Evolutionary conservation across 208 protist species (phyloP), one percentile per base, ranked within the genome.

Genomic region (Zelonia costaricensis): DNA sequence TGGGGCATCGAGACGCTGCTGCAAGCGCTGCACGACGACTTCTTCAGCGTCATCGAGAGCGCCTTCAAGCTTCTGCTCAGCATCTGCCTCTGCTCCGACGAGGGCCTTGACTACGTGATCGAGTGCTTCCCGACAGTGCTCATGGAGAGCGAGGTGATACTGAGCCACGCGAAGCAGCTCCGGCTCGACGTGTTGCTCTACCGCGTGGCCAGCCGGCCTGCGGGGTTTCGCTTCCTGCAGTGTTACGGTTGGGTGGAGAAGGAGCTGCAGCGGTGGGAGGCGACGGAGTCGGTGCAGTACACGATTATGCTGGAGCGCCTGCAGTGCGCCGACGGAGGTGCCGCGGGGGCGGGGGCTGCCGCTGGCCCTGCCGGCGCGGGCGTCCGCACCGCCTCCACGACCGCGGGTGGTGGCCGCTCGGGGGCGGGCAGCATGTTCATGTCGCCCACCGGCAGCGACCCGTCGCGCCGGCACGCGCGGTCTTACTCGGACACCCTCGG

Each of bases 1-100:
- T 96, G 91, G 87, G 87, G 83, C 44, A 91, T 96, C 55, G 78
- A 93, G 67, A 89, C 80, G 3, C 74, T 93, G 30, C 61, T 96
- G 53, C 80, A 86, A 53, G 83, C 80, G 20, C 65, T 96, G 23
- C 73, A 89, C 36, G 91, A 93, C 69, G 69, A 82, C 59, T 88
- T 76, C 61, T 80, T 81, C 73, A 80, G 62, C 56, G 81, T 96
- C 15, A 79, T 96, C 7, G 77, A 91, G 61, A 82, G 77, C 55
- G 85, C 85, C 20, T 96, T 94, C 48, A 86, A 85, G 60, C 60
- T 93, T 40, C 72, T 96, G 44, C 69, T 93, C 23, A 94, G 75
- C 61, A 84, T 96, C 54, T 96, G 91, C 64, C 57, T 92, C 20
- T 92, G 74, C 61, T 96, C 91, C 22, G 77, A 89, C 22, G 87